Evolutionary conservation across 129 eudicot genomes (phyloP).

Genomic region (Pulicaria dysenterica): DNA sequence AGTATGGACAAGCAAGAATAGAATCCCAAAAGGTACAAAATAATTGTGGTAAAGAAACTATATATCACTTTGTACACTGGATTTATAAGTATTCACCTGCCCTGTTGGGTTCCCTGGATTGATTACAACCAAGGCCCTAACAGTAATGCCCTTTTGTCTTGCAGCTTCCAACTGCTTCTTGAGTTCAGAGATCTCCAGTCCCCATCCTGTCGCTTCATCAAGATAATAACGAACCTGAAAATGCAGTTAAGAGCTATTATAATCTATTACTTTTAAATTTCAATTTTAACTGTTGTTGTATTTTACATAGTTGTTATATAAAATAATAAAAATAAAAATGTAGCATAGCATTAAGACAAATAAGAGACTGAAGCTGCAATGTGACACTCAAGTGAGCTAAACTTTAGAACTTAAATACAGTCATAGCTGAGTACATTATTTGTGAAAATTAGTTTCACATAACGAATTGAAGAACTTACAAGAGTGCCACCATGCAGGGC

Average conservation of each 20-base stretch:
- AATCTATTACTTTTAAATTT: not conserved
- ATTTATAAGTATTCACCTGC: constrained; percentile 45
- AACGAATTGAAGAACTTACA: constrained; percentile 51
- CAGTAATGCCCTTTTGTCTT: constrained; percentile 63
- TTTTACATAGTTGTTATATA: not conserved
- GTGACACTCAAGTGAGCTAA: not conserved
- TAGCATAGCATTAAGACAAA: too few relatives aligned
- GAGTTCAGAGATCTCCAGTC: constrained; percentile 76
- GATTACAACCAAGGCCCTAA: constrained; percentile 89
- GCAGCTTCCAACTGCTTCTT: constrained; percentile 76
- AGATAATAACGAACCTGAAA: constrained; percentile 94
- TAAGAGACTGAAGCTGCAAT: too few relatives aligned
- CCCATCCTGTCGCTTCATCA: constrained; percentile 96
- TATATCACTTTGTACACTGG: not conserved
- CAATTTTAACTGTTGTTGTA: not conserved
- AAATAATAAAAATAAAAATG: too few relatives aligned
- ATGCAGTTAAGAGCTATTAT: not conserved
- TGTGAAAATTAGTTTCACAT: not conserved
- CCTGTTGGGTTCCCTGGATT: constrained; percentile 97
- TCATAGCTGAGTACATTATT: not conserved
- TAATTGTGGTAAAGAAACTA: constrained; percentile 9
- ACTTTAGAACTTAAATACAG: not conserved
- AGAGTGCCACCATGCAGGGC: constrained; percentile 99
- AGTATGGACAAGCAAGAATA: constrained; percentile 2
- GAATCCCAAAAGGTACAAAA: not conserved